Evolutionary conservation across 129 eudicot species (phyloP).

Genomic region (Flaveria brownii): DNA sequence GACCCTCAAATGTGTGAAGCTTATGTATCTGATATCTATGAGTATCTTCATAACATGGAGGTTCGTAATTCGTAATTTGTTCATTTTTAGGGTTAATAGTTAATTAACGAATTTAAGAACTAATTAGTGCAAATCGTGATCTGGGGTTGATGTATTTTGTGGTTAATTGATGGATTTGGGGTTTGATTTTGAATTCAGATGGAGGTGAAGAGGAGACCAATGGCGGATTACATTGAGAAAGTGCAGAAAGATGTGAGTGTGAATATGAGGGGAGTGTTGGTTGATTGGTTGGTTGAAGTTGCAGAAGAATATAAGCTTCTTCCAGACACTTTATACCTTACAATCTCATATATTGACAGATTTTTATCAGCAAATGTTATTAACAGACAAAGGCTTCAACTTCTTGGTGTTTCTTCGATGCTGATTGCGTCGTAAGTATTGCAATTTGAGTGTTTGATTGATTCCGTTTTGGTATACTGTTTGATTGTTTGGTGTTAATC

Average conservation of each 20-base stretch:
- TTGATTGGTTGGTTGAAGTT: slow-evolving; percentile 96
- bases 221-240: slow-evolving; percentile 60
- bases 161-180: neutral
- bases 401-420: slow-evolving; percentile 93
- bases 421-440: slow-evolving; percentile 87
- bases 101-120: neutral
- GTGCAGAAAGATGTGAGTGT: slow-evolving; percentile 83
- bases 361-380: slow-evolving; percentile 60
- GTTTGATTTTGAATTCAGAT: slow-evolving; percentile 38
- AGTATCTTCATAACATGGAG: slow-evolving; percentile 76
- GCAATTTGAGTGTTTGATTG: neutral
- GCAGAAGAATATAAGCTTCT: slow-evolving; percentile 81
- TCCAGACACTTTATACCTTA: slow-evolving; percentile 68
- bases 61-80: slow-evolving; percentile 25
- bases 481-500: neutral
- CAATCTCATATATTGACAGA: slow-evolving; percentile 77
- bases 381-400: slow-evolving; percentile 73
- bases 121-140: neutral
- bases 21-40: slow-evolving; percentile 60
- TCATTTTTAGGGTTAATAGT: neutral
- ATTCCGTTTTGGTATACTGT: neutral
- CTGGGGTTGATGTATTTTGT: neutral
- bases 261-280: slow-evolving; percentile 67
- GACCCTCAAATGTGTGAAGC: slow-evolving; percentile 83
- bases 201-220: slow-evolving; percentile 74